Evolutionary conservation across 2,329 filamentous ascomycete species (phyloP), one percentile per base, ranked within the genome.

Genomic region (Cytospora piceae): DNA sequence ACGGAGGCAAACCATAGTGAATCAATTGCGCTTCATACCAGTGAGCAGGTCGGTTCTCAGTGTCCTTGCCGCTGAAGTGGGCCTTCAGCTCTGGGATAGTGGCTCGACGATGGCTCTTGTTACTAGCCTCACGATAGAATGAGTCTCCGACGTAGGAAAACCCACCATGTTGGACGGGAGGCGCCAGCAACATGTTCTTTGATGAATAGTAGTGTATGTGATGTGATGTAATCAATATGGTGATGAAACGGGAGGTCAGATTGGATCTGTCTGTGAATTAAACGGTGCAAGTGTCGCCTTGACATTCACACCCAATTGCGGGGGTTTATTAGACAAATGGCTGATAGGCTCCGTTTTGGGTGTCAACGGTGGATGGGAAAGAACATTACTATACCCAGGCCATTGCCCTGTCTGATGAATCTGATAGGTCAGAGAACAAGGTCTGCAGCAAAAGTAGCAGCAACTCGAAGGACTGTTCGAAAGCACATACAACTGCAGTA

Each of bases 1-100:
- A 85, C 0, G 81, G 79, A 8, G 77, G 78, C 0, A 90, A 77
- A 1, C 85, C 86, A 74, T 89, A 89, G 74, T 90, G 87, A 4
- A 87, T 74, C 14, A 89, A 79, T 68, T 90, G 86, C 0, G 87
- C 85, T 68, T 86, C 82, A 65, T 86, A 89, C 83, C 83, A 90
- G 68, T 88, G 85, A 1, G 79, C 85, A 0, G 85, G 81, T 53
- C 80, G 81, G 70, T 88, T 84, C 31, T 76, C 75, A 46, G 69
- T 76, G 49, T 77, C 77, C 7, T 73, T 72, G 22, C 66, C 68
- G 54, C 81, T 79, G 68, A 84, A 82, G 57, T 81, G 77, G 2
- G 77, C 73, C 66, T 78, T 76, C 5, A 85, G 76, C 69, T 85
- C 81, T 0, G 75, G 69, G 3, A 74, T 37, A 0, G 78, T 78